Evolutionary conservation across 2,329 filamentous ascomycete species (phyloP).

Genomic region (Amauroascus niger): DNA sequence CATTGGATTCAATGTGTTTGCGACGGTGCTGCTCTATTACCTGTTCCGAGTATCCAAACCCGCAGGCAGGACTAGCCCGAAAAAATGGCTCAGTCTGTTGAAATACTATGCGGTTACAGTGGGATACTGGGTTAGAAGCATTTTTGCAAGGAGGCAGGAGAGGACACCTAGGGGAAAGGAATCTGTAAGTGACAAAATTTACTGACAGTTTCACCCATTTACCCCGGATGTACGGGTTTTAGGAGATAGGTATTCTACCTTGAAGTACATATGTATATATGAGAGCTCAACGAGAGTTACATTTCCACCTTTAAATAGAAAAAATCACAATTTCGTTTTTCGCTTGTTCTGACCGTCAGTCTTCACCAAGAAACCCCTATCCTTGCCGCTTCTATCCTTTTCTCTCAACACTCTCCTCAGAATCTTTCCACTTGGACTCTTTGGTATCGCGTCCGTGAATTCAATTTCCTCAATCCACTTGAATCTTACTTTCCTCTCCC

Average conservation of each 20-base stretch:
- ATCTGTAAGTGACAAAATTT: constrained; percentile 16
- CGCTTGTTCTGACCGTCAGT: neutral
- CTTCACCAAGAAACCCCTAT: constrained; percentile 12
- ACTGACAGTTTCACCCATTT: neutral
- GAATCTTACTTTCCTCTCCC: constrained; percentile 53
- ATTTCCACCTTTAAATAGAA: neutral
- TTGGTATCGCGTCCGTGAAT: constrained; percentile 49
- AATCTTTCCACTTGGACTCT: constrained; percentile 67
- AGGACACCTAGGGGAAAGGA: constrained; percentile 15
- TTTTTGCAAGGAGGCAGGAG: constrained; percentile 15
- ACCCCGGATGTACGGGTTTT: neutral
- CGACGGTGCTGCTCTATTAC: constrained; percentile 48
- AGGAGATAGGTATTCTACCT: neutral
- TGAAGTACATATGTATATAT: neutral
- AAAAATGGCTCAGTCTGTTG: constrained; percentile 11
- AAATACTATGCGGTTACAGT: constrained; percentile 13
- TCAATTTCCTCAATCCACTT: constrained; percentile 28
- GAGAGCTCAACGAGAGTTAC: neutral
- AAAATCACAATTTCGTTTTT: constrained; percentile 31
- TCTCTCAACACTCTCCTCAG: constrained; percentile 29
- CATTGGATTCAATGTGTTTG: constrained; percentile 50
- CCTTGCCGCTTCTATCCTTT: constrained; percentile 4
- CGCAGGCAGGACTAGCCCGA: constrained; percentile 10
- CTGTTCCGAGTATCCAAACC: constrained; percentile 27
- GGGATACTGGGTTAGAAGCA: constrained; percentile 12